phyloP scores from a whole-genome alignment of 805 yeast species.

The Metschnikowia henanensis region DNA sequence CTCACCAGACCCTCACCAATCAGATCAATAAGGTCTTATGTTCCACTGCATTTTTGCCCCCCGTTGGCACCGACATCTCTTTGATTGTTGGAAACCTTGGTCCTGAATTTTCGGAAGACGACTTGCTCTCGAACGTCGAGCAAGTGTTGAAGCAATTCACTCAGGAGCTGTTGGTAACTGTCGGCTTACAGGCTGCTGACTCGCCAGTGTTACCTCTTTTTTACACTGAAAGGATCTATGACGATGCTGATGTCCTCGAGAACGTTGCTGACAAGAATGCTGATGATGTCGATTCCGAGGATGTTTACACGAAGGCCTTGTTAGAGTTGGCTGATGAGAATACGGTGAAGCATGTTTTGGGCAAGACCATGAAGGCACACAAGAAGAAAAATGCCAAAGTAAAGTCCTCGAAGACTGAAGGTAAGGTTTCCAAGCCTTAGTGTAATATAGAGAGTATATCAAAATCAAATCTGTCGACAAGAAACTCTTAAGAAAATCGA shows the following conservation, averaged over 20 bases:
- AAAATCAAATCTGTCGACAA: too few relatives aligned
- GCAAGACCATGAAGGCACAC: slow-evolving; percentile 43
- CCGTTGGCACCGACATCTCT: slow-evolving; percentile 69
- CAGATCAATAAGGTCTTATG: slow-evolving; percentile 58
- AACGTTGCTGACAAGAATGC: slow-evolving; percentile 27
- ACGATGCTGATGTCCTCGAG: slow-evolving; percentile 46
- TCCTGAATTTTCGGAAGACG: slow-evolving; percentile 38
- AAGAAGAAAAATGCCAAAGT: slow-evolving; percentile 23
- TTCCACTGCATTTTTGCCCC: slow-evolving; percentile 62
- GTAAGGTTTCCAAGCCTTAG: slow-evolving; percentile 16
- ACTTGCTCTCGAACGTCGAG: slow-evolving; percentile 60
- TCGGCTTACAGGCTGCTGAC: slow-evolving; percentile 61
- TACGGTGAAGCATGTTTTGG: slow-evolving; percentile 62
- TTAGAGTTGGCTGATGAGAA: slow-evolving; percentile 80
- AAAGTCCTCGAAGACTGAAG: slow-evolving; percentile 14
- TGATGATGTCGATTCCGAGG: slow-evolving; percentile 20
- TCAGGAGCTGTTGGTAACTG: slow-evolving; percentile 49
- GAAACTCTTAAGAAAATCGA: too few relatives aligned
- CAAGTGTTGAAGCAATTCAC: slow-evolving; percentile 52
- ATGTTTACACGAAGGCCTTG: slow-evolving; percentile 53
- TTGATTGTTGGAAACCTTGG: slow-evolving; percentile 64
- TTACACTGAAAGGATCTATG: slow-evolving; percentile 56
- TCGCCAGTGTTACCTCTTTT: slow-evolving; percentile 89
- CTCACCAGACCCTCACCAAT: slow-evolving; percentile 49
- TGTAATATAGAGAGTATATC: background rate